Evolutionary conservation across 106 monocot species (phyloP).

Genomic region (Narthecium ossifragum): DNA sequence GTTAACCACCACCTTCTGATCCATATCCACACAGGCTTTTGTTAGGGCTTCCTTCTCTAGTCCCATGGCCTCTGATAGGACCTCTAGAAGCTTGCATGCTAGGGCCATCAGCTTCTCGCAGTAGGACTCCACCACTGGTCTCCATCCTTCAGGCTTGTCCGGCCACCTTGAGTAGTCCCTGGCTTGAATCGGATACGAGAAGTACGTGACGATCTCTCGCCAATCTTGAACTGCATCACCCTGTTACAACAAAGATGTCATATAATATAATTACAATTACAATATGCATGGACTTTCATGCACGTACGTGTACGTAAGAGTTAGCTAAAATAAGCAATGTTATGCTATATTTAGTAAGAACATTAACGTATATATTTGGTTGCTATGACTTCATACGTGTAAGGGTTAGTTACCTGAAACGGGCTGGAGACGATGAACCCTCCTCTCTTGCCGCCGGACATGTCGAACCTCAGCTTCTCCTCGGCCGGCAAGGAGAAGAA

Average conservation of each 20-base stretch:
- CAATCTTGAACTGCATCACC: neutral
- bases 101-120: constrained; percentile 5
- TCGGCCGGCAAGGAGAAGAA: constrained; percentile 75
- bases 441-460: constrained; percentile 96
- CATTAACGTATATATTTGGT: too few relatives aligned
- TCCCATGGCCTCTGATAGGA: constrained; percentile 10
- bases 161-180: constrained; percentile 5
- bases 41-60: too few relatives aligned
- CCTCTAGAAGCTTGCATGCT: neutral
- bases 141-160: constrained; percentile 1
- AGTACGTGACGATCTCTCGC: constrained; percentile 1
- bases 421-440: constrained; percentile 95
- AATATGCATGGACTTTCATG: too few relatives aligned
- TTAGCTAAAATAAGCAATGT: too few relatives aligned
- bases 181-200: neutral
- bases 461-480: constrained; percentile 83
- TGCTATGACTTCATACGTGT: too few relatives aligned
- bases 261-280: too few relatives aligned
- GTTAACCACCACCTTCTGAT: too few relatives aligned
- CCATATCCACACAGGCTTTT: too few relatives aligned
- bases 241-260: too few relatives aligned
- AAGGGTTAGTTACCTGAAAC: constrained; percentile 39
- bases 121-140: neutral
- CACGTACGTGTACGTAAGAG: too few relatives aligned
- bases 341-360: too few relatives aligned